Base-by-base conservation (phyloP, 768 basidiomycete species). In the Russula sp. region DNA sequence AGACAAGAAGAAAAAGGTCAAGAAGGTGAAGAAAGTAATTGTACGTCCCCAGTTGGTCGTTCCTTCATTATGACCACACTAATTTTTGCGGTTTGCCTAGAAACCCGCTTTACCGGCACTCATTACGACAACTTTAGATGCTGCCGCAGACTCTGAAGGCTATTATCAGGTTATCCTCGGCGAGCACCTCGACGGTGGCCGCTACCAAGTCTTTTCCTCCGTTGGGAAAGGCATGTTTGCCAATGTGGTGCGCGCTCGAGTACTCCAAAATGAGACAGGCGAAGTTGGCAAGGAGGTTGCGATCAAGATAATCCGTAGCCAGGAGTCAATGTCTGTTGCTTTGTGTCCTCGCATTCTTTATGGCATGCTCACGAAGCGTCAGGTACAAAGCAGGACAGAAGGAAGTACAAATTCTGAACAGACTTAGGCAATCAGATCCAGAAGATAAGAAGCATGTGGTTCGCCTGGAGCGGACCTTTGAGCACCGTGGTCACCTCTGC, bases 221-320 rank as follows among this genome's bases (percentile, higher is more conserved):
- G 79, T 98, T n/a, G 97, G 97, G 18, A 95, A 96, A 72, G 97
- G 97, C 51, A 99, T 99, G 96, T 99, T 98, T 72, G 93, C 94
- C 51, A 93, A 91, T 59, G 97, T 99, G 53, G 93, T 98, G 32
- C 83, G 90, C 49, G 96, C 95, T 9, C 84, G 92, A 36, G 81
- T 93, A 10, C 76, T 95, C 47, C 76, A 86, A 74, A 77, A 79
- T 54, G 88, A 89, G 38, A 59, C 78, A 10, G 76, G 78, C 59
- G 79, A 82, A 54, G 65, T 64, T 41, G 81, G 84, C 43, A 77
- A 78, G 68, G 96, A 99, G 72, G 94, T 98, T 10, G 97, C 97
- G 0, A 98, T 99, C 73, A 99, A 99, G 75, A 95, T 99, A 61
- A 86, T 98, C 51, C 79, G 97, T 49, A 88, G 87, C 69, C 97